phyloP scores from a whole-genome alignment of 192 early-diverging fungal species.

The Blastocladiella britannica region DNA sequence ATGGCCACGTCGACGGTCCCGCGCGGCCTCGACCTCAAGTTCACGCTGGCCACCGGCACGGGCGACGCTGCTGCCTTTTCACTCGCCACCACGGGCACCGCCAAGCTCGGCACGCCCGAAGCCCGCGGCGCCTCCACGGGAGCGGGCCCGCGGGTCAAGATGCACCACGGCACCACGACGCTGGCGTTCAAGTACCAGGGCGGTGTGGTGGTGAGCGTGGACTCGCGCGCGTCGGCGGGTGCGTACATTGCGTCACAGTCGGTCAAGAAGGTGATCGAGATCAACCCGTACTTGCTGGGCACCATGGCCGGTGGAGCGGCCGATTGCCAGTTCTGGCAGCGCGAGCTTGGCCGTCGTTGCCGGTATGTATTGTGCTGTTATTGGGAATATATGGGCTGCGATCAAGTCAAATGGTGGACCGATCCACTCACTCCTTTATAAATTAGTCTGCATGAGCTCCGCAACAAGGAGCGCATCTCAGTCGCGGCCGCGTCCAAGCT shows the following conservation, averaged over 20 bases:
- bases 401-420: no score
- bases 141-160: constrained; percentile 63
- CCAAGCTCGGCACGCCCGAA: no score
- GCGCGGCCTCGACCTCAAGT: no score
- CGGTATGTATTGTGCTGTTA: constrained; percentile 10
- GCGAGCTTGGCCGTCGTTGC: constrained; percentile 85
- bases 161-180: constrained; percentile 93
- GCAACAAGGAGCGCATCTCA: constrained; percentile 96
- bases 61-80: background rate
- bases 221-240: constrained; percentile 89
- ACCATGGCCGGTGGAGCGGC: constrained; percentile 99
- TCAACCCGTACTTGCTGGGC: constrained; percentile 91
- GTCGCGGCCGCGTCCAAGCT: constrained; percentile 95
- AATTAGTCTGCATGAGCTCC: constrained; percentile 67
- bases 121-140: constrained; percentile 17
- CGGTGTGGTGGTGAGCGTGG: constrained; percentile 84
- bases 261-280: constrained; percentile 98
- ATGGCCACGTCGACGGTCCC: no score
- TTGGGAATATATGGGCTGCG: background rate
- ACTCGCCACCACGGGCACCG: background rate
- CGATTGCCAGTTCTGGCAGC: constrained; percentile 96
- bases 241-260: constrained; percentile 73
- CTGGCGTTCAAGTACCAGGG: constrained; percentile 90
- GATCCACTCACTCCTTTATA: no score
- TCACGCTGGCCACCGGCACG: no score